A percentile compares a stretch with the other conserved stretches of the same genome.
Evolutionary conservation across 2,329 filamentous ascomycete species (phyloP).

Genomic region (Emericellopsis cladophorae): DNA sequence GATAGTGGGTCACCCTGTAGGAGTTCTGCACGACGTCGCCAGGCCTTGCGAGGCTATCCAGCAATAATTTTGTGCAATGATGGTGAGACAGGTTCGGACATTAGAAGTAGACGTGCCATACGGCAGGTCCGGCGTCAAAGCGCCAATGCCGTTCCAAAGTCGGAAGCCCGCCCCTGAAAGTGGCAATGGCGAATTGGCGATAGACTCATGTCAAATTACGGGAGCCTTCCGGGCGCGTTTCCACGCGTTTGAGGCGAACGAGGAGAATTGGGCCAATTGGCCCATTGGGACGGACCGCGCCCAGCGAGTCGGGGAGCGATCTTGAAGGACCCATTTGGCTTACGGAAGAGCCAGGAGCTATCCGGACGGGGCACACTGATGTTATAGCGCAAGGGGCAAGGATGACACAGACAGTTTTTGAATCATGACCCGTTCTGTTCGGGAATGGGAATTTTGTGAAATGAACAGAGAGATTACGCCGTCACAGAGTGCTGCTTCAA

Average conservation of each 20-base stretch:
- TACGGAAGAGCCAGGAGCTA: background rate
- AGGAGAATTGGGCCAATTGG: too few species aligned
- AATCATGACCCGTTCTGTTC: constrained; percentile 4
- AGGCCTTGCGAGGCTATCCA: background rate
- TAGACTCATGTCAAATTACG: background rate
- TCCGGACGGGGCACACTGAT: background rate
- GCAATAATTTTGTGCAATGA: background rate
- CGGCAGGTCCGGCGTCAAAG: too few species aligned
- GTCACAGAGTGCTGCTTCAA: constrained; percentile 9
- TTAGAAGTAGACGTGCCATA: background rate
- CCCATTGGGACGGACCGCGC: background rate
- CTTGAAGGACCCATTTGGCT: background rate
- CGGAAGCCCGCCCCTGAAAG: background rate
- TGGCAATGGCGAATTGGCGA: background rate
- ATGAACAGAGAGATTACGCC: constrained; percentile 15
- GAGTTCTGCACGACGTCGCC: background rate
- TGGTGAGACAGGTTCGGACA: constrained; percentile 1
- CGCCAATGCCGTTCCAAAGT: background rate
- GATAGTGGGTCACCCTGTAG: background rate
- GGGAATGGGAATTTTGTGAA: constrained; percentile 12
- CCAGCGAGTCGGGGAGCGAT: constrained; percentile 1
- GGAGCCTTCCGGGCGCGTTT: background rate
- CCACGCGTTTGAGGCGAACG: background rate
- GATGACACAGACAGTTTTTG: constrained; percentile 2
- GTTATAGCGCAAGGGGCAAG: background rate